A percentile compares a stretch with the other conserved stretches of the same genome.
phyloP scores from a whole-genome alignment of 345 rosid species.

The Boechera retrofracta region DNA sequence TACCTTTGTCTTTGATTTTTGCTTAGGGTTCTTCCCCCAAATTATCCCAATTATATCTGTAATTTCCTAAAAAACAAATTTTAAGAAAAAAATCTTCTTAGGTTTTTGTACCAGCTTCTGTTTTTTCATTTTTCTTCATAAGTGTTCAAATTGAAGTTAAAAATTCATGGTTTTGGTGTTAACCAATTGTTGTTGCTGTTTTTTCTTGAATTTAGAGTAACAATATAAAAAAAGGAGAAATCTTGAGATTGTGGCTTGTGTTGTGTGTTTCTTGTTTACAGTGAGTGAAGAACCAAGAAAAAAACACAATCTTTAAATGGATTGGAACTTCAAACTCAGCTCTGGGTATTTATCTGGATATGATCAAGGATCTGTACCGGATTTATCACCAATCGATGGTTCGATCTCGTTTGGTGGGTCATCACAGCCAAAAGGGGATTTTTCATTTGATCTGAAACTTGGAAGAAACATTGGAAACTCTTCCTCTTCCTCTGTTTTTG shows the following conservation, averaged over 20 bases:
- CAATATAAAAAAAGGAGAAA: slow-evolving; percentile 32
- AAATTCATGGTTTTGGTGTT: slow-evolving; percentile 15
- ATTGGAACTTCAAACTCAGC: slow-evolving; percentile 71
- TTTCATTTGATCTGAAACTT: slow-evolving; percentile 82
- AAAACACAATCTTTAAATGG: slow-evolving; percentile 55
- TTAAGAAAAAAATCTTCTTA: too few species aligned
- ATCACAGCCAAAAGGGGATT: slow-evolving; percentile 46
- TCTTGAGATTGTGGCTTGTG: slow-evolving; percentile 35
- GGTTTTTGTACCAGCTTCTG: too few species aligned
- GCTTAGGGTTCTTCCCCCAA: too few species aligned
- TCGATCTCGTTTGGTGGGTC: slow-evolving; percentile 51
- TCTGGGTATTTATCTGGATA: slow-evolving; percentile 62
- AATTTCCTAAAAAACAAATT: too few species aligned
- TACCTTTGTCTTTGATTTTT: slow-evolving; percentile 4
- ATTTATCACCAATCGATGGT: slow-evolving; percentile 48
- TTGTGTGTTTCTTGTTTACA: background rate
- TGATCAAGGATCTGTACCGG: slow-evolving; percentile 56
- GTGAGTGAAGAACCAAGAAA: slow-evolving; percentile 39
- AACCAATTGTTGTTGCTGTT: background rate
- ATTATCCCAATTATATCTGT: too few species aligned
- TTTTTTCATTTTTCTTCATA: background rate
- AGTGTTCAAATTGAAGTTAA: background rate
- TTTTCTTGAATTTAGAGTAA: slow-evolving; percentile 14
- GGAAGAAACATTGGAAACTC: slow-evolving; percentile 59
- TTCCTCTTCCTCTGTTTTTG: slow-evolving; percentile 34